Percentiles rank a stretch among this genome's conserved stretches.
Conservation (phyloP, 805 yeast genomes). For the Nakazawaea holstii region DNA sequence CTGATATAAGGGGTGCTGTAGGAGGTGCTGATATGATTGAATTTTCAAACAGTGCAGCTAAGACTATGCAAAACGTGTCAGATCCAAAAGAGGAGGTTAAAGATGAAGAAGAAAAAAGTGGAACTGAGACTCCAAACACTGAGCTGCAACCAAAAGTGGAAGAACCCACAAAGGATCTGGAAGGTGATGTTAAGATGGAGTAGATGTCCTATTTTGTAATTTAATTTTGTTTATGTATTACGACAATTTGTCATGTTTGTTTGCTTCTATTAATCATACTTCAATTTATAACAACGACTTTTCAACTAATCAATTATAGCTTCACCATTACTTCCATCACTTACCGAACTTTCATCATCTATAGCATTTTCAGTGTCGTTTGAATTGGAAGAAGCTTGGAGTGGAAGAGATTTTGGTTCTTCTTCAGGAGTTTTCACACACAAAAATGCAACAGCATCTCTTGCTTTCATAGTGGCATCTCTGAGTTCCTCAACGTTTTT, state of each 20-base stretch:
- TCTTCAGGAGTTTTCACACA: slow-evolving; percentile 29
- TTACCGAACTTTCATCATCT: slow-evolving; percentile 2
- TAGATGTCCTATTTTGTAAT: neutral
- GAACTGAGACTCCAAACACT: slow-evolving; percentile 15
- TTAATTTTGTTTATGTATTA: neutral
- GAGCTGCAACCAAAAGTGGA: neutral
- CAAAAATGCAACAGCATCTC: slow-evolving; percentile 56
- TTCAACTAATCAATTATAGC: too few relatives aligned
- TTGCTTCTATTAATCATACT: too few relatives aligned
- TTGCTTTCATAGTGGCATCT: slow-evolving; percentile 43
- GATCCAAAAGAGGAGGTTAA: slow-evolving; percentile 12
- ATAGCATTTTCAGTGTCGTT: slow-evolving; percentile 7
- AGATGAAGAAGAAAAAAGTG: slow-evolving; percentile 17
- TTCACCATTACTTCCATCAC: too few relatives aligned
- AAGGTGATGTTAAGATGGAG: slow-evolving; percentile 16
- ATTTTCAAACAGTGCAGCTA: slow-evolving; percentile 28
- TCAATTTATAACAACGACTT: too few relatives aligned
- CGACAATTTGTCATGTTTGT: neutral
- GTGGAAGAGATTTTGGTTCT: neutral
- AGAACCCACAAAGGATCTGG: slow-evolving; percentile 12
- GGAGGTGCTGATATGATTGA: slow-evolving; percentile 28
- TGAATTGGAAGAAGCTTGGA: neutral
- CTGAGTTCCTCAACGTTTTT: slow-evolving; percentile 42
- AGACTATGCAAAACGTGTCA: slow-evolving; percentile 6
- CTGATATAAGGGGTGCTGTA: slow-evolving; percentile 36